Conservation (phyloP, 805 yeast genomes). For the Diddensiella santjacobensis region DNA sequence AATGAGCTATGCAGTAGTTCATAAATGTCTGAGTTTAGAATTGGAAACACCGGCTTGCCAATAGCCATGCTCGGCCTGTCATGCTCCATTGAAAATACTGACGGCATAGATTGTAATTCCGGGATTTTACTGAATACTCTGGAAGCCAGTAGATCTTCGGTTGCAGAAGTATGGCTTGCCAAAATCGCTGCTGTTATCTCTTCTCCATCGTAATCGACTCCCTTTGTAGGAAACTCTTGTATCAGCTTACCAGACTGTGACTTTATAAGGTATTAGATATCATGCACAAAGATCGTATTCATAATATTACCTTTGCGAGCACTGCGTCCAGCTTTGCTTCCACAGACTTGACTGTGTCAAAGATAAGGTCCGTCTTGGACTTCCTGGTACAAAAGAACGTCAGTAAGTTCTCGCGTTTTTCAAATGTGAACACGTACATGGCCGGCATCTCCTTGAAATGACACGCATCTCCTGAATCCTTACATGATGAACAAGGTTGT, state of each 20-base stretch:
- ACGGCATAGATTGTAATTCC: conserved; percentile 3
- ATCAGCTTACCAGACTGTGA: background rate
- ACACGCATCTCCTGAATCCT: conserved; percentile 9
- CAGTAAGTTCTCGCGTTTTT: background rate
- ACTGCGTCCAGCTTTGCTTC: conserved; percentile 8
- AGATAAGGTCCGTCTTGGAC: conserved; percentile 12
- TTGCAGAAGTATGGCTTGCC: conserved; percentile 12
- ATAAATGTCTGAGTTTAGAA: background rate
- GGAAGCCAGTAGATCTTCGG: conserved; percentile 9
- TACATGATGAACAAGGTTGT: conserved; percentile 11
- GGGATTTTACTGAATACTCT: conserved; percentile 9
- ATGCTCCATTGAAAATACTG: conserved; percentile 10
- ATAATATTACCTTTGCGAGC: conserved; percentile 1
- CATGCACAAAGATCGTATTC: no score
- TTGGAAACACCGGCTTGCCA: background rate
- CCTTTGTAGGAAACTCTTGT: background rate
- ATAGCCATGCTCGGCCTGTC: conserved; percentile 3
- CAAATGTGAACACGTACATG: background rate
- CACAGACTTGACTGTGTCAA: conserved; percentile 4
- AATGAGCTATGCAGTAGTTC: conserved; percentile 7
- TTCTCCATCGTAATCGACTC: background rate
- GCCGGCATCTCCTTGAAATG: conserved; percentile 7
- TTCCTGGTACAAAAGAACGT: conserved; percentile 1
- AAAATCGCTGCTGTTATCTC: conserved; percentile 10
- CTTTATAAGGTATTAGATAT: no score